phyloP scores from a whole-genome alignment of 2,329 filamentous ascomycete species.

The Diaporthe citrichinensis region DNA sequence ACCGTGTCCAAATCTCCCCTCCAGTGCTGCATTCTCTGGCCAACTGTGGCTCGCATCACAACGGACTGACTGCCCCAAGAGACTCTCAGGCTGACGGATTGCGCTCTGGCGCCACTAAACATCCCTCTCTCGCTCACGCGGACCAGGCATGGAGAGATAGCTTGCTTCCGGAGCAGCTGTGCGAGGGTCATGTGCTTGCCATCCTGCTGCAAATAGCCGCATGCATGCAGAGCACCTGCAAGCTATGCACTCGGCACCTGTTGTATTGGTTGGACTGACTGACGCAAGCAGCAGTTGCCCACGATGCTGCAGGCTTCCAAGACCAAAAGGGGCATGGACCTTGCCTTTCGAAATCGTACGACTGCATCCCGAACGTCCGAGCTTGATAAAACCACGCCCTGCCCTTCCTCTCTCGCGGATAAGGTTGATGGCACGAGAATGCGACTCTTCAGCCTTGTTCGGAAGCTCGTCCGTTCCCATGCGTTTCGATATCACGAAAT shows the following conservation, averaged over 20 bases:
- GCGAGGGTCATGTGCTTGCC: conserved; percentile 18
- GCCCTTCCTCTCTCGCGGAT: neutral
- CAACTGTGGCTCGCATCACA: neutral
- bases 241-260: neutral
- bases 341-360: conserved; percentile 20
- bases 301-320: conserved; percentile 3
- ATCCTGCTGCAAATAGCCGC: conserved; percentile 13
- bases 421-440: neutral
- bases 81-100: neutral
- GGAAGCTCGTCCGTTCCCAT: neutral
- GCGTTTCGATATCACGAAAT: neutral
- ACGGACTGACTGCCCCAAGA: neutral
- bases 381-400: conserved; percentile 20
- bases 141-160: neutral
- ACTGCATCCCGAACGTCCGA: conserved; percentile 15
- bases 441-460: conserved; percentile 12
- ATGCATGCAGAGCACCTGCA: conserved; percentile 15
- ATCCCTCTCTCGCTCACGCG: neutral
- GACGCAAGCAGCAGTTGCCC: neutral
- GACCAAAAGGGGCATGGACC: neutral
- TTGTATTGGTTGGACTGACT: conserved; percentile 26
- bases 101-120: neutral
- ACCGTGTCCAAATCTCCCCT: neutral
- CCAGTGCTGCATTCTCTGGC: neutral
- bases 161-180: neutral